These are phyloP conservation scores for Oryza brachyantha DNA, from an alignment of 176 grass and related monocot genomes.

Conservation along the genomic window DNA sequence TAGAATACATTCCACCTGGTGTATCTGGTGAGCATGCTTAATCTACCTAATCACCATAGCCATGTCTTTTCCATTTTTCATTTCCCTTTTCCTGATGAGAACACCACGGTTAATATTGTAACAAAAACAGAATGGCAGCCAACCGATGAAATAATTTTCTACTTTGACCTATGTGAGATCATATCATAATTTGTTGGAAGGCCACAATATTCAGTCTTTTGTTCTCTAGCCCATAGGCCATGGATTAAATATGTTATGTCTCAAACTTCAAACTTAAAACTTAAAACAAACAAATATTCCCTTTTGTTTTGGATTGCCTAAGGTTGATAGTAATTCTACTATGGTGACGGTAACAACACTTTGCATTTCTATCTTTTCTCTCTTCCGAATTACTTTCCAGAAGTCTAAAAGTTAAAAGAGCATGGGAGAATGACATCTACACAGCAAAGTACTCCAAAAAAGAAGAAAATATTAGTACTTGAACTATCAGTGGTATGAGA, in stretches of 20 bases:
- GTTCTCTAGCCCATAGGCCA: background rate
- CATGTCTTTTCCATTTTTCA: background rate
- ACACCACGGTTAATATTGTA: background rate
- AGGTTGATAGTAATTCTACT: constrained; percentile 33
- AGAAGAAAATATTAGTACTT: background rate
- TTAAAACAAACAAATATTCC: constrained; percentile 7
- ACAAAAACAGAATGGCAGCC: background rate
- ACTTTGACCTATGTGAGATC: background rate
- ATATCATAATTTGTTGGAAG: constrained; percentile 4
- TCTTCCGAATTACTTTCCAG: background rate
- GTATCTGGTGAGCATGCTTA: background rate
- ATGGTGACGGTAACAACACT: background rate
- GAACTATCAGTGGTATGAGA: background rate
- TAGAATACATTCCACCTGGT: background rate
- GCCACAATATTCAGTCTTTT: background rate
- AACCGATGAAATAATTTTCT: background rate
- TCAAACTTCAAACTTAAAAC: too few species aligned
- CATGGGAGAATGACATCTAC: constrained; percentile 3
- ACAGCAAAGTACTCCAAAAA: background rate
- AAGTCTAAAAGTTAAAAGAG: constrained; percentile 20
- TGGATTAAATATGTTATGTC: constrained; percentile 13
- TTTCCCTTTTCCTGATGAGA: constrained; percentile 8
- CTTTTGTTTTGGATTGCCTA: constrained; percentile 20
- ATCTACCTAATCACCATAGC: background rate
- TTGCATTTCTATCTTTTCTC: background rate